Evolutionary conservation across 441 rosid genomes (phyloP).

Genomic region (Adansonia gregorii): DNA sequence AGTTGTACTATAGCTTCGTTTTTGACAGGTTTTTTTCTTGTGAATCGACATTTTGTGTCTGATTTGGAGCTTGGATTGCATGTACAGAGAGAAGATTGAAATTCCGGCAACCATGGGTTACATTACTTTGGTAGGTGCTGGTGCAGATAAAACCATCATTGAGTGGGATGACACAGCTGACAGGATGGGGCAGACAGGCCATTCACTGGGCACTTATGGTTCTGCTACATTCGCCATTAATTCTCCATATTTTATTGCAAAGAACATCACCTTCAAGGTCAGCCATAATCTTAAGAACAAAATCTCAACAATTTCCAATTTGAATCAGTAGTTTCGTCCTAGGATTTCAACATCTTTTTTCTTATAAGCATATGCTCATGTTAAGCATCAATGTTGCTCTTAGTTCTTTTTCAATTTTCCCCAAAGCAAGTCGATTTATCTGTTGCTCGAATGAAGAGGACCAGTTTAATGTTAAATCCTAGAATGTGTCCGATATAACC

Average conservation of each 20-base stretch:
- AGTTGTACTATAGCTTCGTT: background rate
- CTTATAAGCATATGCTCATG: background rate
- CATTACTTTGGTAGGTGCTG: constrained; percentile 85
- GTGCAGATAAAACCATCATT: constrained; percentile 79
- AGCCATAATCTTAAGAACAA: background rate
- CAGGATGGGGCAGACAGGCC: constrained; percentile 70
- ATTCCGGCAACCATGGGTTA: constrained; percentile 80
- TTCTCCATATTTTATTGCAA: constrained; percentile 82
- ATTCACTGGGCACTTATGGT: constrained; percentile 64
- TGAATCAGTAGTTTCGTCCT: background rate
- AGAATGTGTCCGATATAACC: background rate
- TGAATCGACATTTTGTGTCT: background rate
- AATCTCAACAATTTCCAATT: background rate
- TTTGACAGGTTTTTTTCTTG: background rate
- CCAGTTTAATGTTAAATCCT: background rate
- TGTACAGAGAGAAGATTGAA: constrained; percentile 74
- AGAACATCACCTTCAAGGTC: constrained; percentile 92
- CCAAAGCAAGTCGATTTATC: no score
- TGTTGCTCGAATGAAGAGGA: no score
- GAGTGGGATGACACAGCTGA: constrained; percentile 98
- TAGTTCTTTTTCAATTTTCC: background rate
- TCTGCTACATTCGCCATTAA: constrained; percentile 95
- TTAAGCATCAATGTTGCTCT: background rate
- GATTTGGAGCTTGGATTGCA: background rate
- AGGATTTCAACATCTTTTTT: background rate